These are phyloP conservation scores for Citrus hindsii DNA, from an alignment of 345 rosid species.

Conservation along the genomic window DNA sequence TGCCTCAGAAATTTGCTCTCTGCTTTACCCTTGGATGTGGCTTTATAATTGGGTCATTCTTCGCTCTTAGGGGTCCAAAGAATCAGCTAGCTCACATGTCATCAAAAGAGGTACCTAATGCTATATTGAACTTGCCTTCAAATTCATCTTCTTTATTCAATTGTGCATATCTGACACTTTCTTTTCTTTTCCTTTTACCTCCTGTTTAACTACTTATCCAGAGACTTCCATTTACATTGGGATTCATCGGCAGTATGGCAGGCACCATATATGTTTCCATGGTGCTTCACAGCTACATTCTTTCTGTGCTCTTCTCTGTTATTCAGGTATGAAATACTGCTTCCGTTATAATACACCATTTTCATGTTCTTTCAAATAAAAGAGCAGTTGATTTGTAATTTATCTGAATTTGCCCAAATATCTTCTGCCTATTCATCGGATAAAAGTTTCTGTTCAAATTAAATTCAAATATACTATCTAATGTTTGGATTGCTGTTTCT, in stretches of 20 bases:
- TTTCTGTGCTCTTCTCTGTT: conserved; percentile 85
- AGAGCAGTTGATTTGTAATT: neutral
- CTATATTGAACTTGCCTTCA: neutral
- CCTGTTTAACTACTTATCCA: conserved; percentile 29
- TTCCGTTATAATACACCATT: neutral
- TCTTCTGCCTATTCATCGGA: neutral
- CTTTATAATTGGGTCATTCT: conserved; percentile 82
- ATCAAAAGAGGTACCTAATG: conserved; percentile 63
- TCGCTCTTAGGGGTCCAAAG: conserved; percentile 84
- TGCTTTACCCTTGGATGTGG: conserved; percentile 89
- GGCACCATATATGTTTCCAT: conserved; percentile 90
- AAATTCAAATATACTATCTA: neutral
- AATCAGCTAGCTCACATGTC: conserved; percentile 81
- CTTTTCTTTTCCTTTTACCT: neutral
- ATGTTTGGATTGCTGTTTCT: neutral
- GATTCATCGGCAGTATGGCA: conserved; percentile 79
- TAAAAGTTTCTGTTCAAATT: neutral
- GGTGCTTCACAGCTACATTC: conserved; percentile 91
- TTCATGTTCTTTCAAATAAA: neutral
- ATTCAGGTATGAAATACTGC: conserved; percentile 56
- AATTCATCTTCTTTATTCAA: neutral
- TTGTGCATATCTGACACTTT: conserved; percentile 5
- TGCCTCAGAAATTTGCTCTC: conserved; percentile 94
- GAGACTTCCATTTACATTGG: conserved; percentile 88
- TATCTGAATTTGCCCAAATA: neutral